A percentile compares a stretch with the other conserved stretches of the same genome.
phyloP scores from a whole-genome alignment of 2,329 filamentous ascomycete species.

The Pyrenophora tritici-repentis region DNA sequence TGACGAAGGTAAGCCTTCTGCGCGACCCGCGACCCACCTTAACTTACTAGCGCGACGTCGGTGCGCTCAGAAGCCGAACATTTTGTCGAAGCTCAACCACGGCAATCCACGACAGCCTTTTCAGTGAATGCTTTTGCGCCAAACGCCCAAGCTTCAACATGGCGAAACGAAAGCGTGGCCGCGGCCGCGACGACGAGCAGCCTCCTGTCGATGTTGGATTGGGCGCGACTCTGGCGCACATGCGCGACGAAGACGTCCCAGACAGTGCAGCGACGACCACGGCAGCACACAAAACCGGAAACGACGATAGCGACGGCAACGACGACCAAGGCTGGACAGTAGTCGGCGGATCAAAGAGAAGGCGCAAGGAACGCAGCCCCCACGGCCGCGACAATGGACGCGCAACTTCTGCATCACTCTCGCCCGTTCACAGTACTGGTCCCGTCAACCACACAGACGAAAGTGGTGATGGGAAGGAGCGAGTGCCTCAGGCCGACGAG shows the following conservation, averaged over 20 bases:
- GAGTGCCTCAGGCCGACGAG: conserved; percentile 8
- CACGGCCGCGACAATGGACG: conserved; percentile 4
- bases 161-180: conserved; percentile 39
- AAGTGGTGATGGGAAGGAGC: background rate
- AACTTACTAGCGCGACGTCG: background rate
- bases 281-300: conserved; percentile 8
- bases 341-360: conserved; percentile 32
- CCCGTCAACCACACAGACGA: background rate
- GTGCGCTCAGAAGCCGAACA: conserved; percentile 2
- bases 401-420: conserved; percentile 6
- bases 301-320: conserved; percentile 9
- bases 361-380: conserved; percentile 22
- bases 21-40: too few species aligned
- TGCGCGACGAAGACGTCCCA: conserved; percentile 26
- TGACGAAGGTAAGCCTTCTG: too few species aligned
- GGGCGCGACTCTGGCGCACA: conserved; percentile 36
- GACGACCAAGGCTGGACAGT: conserved; percentile 33
- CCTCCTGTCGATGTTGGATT: conserved; percentile 32
- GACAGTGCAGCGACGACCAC: conserved; percentile 13
- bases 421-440: conserved; percentile 1
- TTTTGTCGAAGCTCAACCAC: conserved; percentile 7
- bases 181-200: conserved; percentile 21
- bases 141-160: conserved; percentile 24
- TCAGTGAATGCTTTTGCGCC: background rate
- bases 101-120: background rate